Base-by-base conservation (phyloP, 345 rosid genomes). In the Pelargonium nanum region DNA sequence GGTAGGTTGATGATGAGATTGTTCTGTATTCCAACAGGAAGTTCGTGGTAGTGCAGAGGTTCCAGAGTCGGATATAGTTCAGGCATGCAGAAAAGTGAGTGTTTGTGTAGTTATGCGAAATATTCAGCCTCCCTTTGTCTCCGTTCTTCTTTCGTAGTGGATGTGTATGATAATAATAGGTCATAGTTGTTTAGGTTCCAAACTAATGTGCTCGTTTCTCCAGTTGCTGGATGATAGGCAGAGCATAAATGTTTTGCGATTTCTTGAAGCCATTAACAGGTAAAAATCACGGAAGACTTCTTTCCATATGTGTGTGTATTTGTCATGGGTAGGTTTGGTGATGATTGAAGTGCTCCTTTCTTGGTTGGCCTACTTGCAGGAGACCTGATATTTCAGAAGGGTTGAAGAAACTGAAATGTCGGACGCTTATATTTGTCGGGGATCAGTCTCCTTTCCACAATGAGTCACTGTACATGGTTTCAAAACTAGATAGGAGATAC, bases 191-290 rank as follows among this genome's bases (percentile, higher is more conserved):
- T 60, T 68, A n/a, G 53, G 45, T 57, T 65, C 24, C 53, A 55
- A 40, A 34, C 13, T 24, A 30, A 8, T 26, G 1, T 65, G 24
- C 57, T 71, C 54, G 30, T 67, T 65, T 59, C 60, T 60, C 50
- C 74, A 91, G 96, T 69, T 88, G 64, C 81, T 91, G 72, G 96
- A 88, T 57, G 95, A 91, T 80, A 86, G 96, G 78, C 88, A 86
- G 74, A 76, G 90, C 62, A 53, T 70, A 34, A 91, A 91, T 17
- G 84, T 91, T 28, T 65, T 75, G 70, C 72, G 74, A 62, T 85
- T 77, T 77, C 92, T 88, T 59, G 80, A 85, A 65, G 88, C 95
- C 55, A 85, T 88, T 40, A 86, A 83, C 66, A 62, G 74, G 81
- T 77, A 75, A 23, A 24, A 48, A 28, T 22, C 6, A 16, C 2